Evolutionary conservation across 495 filamentous ascomycete genomes (phyloP), one percentile per base, ranked within the genome.

Genomic region (Podospora sp.): DNA sequence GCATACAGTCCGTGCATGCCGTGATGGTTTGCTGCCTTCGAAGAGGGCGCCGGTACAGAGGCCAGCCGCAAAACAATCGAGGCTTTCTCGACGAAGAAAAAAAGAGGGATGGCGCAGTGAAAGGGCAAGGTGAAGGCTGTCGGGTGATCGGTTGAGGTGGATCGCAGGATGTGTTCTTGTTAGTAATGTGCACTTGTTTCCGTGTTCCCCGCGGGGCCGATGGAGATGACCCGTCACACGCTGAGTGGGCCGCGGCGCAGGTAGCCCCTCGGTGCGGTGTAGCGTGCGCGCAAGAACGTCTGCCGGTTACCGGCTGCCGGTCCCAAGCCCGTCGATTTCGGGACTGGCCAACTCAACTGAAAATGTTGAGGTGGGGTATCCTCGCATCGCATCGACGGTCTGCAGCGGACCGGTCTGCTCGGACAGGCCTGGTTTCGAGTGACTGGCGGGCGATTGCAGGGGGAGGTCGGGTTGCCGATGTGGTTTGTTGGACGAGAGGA

Each of bases 291-390:
- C 52, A 55, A 12, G 25, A 35, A 59, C 56, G 56, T 59, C 56
- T 59, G 56, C 56, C 56, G 56, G 56, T 22, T 27, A 11, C 56
- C 56, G 56, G 25, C 24, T 33, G 56, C 56, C 56, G 56, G 56
- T 6, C 52, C 40, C 40, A 46, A 46, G 16, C 2, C 40, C 40
- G 9, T 46, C 40, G 16, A 46, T 4, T 18, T 18, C 40, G 40
- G 40, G 11, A 46, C 16, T 46, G 40, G 11, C 5, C 40, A 14
- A 2, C 14, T 33, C 40, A 18, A 46, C 5, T 14, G 40, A 18
- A 46, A 46, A 14, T 46, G 40, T 46, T 46, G 40, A 46, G 40
- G 40, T 46, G 40, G 40, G 40, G 40, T 46, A 46, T 46, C 40
- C 16, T 18, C 40, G 16, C 40, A 18, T 46, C 16, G 40, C 40